Conservation (phyloP, 495 filamentous ascomycete species). For the Annulohypoxylon maeteangense region DNA sequence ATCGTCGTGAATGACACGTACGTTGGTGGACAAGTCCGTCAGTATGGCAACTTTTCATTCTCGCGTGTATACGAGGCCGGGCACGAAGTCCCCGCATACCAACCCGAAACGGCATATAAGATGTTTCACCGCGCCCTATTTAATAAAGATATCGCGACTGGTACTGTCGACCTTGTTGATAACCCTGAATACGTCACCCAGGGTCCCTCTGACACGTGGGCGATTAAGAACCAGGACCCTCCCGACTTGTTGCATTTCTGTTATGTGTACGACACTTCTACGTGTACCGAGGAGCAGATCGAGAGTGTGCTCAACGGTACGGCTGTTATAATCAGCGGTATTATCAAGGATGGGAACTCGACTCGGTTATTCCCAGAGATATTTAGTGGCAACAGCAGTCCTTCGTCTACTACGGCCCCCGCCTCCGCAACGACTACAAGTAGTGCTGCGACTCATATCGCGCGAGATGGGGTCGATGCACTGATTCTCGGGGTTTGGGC, state of each 20-base stretch:
- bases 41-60: conserved; percentile 76
- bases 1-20: conserved; percentile 58
- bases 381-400: conserved; percentile 45
- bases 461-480: not conserved
- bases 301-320: conserved; percentile 56
- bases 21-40: conserved; percentile 72
- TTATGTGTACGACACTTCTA: conserved; percentile 65
- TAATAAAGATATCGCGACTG: conserved; percentile 70
- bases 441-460: conserved; percentile 18
- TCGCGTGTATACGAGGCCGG: conserved; percentile 75
- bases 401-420: conserved; percentile 45
- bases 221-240: conserved; percentile 60
- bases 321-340: conserved; percentile 57
- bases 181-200: conserved; percentile 58
- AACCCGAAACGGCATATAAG: conserved; percentile 69
- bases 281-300: conserved; percentile 65
- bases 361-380: conserved; percentile 48
- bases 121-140: conserved; percentile 69
- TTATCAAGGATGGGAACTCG: conserved; percentile 61
- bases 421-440: conserved; percentile 38
- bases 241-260: conserved; percentile 60
- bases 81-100: conserved; percentile 77
- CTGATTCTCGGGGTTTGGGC: conserved; percentile 24
- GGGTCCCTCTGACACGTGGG: conserved; percentile 63
- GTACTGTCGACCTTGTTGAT: conserved; percentile 62